Evolutionary conservation across 2,329 filamentous ascomycete genomes (phyloP).

Genomic region (Ilyonectria mors-panacis): DNA sequence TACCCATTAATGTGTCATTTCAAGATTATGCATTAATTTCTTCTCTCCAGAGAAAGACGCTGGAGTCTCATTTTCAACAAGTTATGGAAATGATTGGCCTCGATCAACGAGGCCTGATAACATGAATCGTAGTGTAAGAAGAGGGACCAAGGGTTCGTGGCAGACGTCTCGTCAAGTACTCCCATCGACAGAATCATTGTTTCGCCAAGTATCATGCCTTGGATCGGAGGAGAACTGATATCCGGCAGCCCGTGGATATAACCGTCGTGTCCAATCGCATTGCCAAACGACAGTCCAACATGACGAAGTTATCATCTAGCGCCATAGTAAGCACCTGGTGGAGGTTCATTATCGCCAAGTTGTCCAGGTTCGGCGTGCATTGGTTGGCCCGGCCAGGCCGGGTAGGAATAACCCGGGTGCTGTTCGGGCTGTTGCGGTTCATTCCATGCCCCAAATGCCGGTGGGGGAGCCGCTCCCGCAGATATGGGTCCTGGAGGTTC

Average conservation of each 20-base stretch:
- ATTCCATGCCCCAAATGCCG: conserved; percentile 61
- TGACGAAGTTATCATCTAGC: conserved; percentile 22
- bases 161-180: neutral
- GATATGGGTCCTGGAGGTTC: conserved; percentile 53
- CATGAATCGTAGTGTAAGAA: neutral
- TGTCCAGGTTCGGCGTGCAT: conserved; percentile 33
- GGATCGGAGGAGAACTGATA: too few species aligned
- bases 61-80: neutral
- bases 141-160: neutral
- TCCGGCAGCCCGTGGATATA: neutral
- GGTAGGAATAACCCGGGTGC: conserved; percentile 51
- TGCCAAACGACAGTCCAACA: conserved; percentile 3
- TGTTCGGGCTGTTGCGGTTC: conserved; percentile 57
- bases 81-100: neutral
- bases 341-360: conserved; percentile 20
- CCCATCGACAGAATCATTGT: neutral
- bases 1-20: neutral
- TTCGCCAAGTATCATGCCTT: neutral
- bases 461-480: conserved; percentile 54
- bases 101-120: neutral
- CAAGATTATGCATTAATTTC: conserved; percentile 14
- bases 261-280: neutral
- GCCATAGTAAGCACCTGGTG: conserved; percentile 34
- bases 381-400: conserved; percentile 49
- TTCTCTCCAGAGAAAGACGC: neutral